Evolutionary conservation across 2,329 filamentous ascomycete species (phyloP).

Genomic region (Exophiala sp.): DNA sequence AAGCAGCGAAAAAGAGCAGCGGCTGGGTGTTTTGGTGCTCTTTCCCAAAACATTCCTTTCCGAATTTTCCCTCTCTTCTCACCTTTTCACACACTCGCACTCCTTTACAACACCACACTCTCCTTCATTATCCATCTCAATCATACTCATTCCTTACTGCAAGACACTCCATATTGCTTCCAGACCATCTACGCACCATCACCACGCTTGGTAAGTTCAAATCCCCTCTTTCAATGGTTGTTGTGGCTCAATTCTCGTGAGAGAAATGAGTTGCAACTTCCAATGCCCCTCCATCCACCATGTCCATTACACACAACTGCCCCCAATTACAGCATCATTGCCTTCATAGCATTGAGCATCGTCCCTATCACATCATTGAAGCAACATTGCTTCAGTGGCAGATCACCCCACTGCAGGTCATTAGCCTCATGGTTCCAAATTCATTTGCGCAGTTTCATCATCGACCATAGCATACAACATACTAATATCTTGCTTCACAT

Average conservation of each 20-base stretch:
- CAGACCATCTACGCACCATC: constrained; percentile 17
- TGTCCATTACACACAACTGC: background rate
- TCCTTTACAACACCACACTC: constrained; percentile 10
- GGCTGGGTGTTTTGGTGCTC: constrained; percentile 4
- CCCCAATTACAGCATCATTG: background rate
- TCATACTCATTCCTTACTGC: constrained; percentile 14
- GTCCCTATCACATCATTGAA: background rate
- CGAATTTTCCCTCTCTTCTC: constrained; percentile 2
- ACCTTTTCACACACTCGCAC: constrained; percentile 5
- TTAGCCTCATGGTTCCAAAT: too few species aligned
- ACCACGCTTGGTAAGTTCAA: constrained; percentile 1
- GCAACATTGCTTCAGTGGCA: background rate
- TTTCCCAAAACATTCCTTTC: constrained; percentile 13
- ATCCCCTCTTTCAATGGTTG: background rate
- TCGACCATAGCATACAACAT: too few species aligned
- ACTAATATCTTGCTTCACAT: background rate
- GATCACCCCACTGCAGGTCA: background rate
- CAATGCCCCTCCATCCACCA: background rate
- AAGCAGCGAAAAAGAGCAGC: too few species aligned
- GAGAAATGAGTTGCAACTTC: background rate
- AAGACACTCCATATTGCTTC: constrained; percentile 5
- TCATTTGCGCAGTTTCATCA: too few species aligned
- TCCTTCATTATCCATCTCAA: constrained; percentile 11
- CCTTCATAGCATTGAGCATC: background rate
- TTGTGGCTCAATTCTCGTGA: background rate